Conservation (phyloP, 495 filamentous ascomycete genomes). For the Aspergillus egyptiacus region DNA sequence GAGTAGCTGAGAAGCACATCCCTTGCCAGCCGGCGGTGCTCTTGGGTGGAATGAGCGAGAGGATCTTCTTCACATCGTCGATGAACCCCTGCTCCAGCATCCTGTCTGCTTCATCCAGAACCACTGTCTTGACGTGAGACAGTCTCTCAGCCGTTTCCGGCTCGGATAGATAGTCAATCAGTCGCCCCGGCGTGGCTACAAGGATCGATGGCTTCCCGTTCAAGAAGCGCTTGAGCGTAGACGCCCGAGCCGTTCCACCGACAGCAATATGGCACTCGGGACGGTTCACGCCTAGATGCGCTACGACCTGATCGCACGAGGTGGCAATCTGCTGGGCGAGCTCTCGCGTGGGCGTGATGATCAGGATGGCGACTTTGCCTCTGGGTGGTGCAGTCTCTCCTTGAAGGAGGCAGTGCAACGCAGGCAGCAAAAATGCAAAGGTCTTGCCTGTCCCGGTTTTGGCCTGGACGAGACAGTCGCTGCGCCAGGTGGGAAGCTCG, state of each 20-base stretch:
- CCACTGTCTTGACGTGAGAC: slow-evolving; percentile 48
- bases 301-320: slow-evolving; percentile 48
- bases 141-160: slow-evolving; percentile 37
- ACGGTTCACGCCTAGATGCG: slow-evolving; percentile 30
- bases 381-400: slow-evolving; percentile 20
- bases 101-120: slow-evolving; percentile 63
- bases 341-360: slow-evolving; percentile 61
- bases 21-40: slow-evolving; percentile 53
- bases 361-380: slow-evolving; percentile 54
- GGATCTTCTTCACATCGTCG: neutral
- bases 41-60: slow-evolving; percentile 49
- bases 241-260: slow-evolving; percentile 47
- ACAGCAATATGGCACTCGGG: slow-evolving; percentile 49
- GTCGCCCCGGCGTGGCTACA: slow-evolving; percentile 58
- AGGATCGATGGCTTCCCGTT: slow-evolving; percentile 47
- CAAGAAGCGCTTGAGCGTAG: slow-evolving; percentile 41
- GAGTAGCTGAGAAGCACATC: slow-evolving; percentile 69
- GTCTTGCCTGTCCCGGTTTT: slow-evolving; percentile 87
- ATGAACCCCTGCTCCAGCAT: slow-evolving; percentile 58
- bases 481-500: slow-evolving; percentile 44
- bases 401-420: slow-evolving; percentile 58
- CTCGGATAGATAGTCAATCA: slow-evolving; percentile 56
- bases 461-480: slow-evolving; percentile 63
- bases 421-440: slow-evolving; percentile 70
- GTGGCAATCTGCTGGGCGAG: slow-evolving; percentile 62